phyloP scores from a whole-genome alignment of 495 filamentous ascomycete genomes.

The Penicillium lividum region DNA sequence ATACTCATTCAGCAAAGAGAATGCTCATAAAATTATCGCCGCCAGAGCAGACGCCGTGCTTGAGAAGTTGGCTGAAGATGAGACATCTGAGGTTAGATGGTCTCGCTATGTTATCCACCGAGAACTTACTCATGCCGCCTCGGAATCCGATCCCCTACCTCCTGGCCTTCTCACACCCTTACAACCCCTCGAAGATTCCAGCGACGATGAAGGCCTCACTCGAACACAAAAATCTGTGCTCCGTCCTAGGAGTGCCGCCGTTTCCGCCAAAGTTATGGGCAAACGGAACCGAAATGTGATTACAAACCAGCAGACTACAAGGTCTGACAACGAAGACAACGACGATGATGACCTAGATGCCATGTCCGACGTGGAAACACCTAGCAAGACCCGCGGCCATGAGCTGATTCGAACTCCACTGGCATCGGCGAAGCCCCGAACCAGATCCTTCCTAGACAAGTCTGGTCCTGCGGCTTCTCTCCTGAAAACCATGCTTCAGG shows the following conservation, averaged over 20 bases:
- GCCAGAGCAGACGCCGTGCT: slow-evolving; percentile 35
- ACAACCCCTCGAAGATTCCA: slow-evolving; percentile 35
- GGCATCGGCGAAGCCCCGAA: slow-evolving; percentile 36
- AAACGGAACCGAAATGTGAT: slow-evolving; percentile 47
- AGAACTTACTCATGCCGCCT: slow-evolving; percentile 38
- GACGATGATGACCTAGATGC: slow-evolving; percentile 43
- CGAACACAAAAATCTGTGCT: slow-evolving; percentile 53
- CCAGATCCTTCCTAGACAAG: slow-evolving; percentile 38
- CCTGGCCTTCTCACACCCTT: slow-evolving; percentile 39
- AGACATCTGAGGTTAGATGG: slow-evolving; percentile 41
- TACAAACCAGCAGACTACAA: slow-evolving; percentile 33
- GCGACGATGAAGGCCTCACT: slow-evolving; percentile 42
- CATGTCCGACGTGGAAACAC: slow-evolving; percentile 45
- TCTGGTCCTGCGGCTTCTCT: slow-evolving; percentile 31
- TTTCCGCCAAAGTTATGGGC: slow-evolving; percentile 45
- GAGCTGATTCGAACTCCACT: slow-evolving; percentile 47
- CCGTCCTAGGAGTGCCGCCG: slow-evolving; percentile 45
- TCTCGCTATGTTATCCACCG: slow-evolving; percentile 48
- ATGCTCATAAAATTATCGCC: slow-evolving; percentile 40
- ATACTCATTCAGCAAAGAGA: slow-evolving; percentile 29
- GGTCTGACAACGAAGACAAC: slow-evolving; percentile 34
- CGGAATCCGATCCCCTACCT: slow-evolving; percentile 26
- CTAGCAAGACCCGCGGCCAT: slow-evolving; percentile 45
- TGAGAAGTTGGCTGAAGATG: slow-evolving; percentile 41
- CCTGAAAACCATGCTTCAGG: slow-evolving; percentile 37